Percentiles rank a stretch among this genome's conserved stretches.
phyloP scores from a whole-genome alignment of 108 stramenopile genomes.

The Schizochytrium sp. region DNA sequence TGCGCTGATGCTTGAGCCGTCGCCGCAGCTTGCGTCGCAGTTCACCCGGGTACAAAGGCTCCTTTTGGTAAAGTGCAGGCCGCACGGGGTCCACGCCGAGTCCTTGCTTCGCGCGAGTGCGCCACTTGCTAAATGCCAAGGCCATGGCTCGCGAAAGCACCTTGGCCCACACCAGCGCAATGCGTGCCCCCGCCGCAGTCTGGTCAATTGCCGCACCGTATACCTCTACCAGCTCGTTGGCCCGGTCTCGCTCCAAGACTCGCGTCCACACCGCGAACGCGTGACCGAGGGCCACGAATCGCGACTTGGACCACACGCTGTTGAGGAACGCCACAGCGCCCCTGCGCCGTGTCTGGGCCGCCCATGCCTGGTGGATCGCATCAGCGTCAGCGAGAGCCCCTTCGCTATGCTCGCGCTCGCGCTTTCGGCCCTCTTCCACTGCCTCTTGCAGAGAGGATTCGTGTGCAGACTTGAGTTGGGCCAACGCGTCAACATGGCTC shows the following conservation, averaged over 20 bases:
- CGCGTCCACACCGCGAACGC: background rate
- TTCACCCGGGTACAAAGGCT: background rate
- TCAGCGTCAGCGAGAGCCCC: background rate
- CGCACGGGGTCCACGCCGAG: background rate
- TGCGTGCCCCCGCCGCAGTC: background rate
- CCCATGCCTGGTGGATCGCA: background rate
- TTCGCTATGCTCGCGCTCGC: background rate
- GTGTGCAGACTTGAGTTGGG: background rate
- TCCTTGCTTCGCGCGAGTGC: background rate
- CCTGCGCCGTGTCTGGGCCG: background rate
- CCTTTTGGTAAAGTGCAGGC: background rate
- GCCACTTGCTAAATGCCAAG: background rate
- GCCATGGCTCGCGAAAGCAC: background rate
- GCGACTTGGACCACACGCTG: background rate
- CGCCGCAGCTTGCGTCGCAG: background rate
- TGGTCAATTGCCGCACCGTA: background rate
- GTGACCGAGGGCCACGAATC: background rate
- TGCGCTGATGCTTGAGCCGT: background rate
- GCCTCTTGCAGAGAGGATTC: background rate
- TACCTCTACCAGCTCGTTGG: constrained; percentile 6
- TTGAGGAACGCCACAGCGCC: background rate
- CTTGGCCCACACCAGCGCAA: background rate
- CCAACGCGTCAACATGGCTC: background rate
- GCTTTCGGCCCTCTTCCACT: background rate
- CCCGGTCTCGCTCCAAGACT: background rate